phyloP scores from a whole-genome alignment of 2,329 filamentous ascomycete species.

The Dryadomyces sulphureus region DNA sequence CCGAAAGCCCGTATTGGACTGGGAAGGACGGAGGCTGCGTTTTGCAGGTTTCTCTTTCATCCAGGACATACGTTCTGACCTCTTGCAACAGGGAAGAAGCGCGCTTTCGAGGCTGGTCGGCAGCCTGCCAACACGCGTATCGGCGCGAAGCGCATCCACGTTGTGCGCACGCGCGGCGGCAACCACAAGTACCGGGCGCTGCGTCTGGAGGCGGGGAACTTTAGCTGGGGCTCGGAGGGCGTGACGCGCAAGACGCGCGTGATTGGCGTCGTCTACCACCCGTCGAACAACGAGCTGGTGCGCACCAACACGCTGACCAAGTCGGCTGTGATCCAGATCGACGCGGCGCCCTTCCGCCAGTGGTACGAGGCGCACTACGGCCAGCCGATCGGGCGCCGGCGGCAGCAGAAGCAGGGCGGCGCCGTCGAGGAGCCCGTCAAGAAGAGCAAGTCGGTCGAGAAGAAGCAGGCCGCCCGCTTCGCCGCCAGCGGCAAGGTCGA shows the following conservation, averaged over 20 bases:
- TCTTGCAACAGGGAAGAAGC: constrained; percentile 72
- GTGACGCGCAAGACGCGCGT: constrained; percentile 98
- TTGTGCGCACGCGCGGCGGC: constrained; percentile 43
- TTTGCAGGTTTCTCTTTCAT: constrained; percentile 7
- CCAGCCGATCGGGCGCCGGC: constrained; percentile 71
- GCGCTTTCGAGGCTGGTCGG: constrained; percentile 98
- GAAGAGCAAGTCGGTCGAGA: constrained; percentile 92
- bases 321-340: constrained; percentile 95
- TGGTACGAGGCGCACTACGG: constrained; percentile 99
- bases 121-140: constrained; percentile 99
- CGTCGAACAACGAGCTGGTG: constrained; percentile 99
- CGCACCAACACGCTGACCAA: constrained; percentile 99
- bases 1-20: constrained; percentile 53
- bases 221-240: constrained; percentile 97
- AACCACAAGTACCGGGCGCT: constrained; percentile 99
- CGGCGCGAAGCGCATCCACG: constrained; percentile 42
- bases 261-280: constrained; percentile 96
- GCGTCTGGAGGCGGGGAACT: constrained; percentile 97
- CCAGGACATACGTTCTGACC: constrained; percentile 58
- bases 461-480: constrained; percentile 87
- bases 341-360: constrained; percentile 97
- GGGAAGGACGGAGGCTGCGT: constrained; percentile 8
- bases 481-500: constrained; percentile 86
- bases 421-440: constrained; percentile 53
- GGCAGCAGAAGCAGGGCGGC: constrained; percentile 68